Base-by-base conservation (phyloP, 1,284 basidiomycete species). In the Pisolithus thermaeus region DNA sequence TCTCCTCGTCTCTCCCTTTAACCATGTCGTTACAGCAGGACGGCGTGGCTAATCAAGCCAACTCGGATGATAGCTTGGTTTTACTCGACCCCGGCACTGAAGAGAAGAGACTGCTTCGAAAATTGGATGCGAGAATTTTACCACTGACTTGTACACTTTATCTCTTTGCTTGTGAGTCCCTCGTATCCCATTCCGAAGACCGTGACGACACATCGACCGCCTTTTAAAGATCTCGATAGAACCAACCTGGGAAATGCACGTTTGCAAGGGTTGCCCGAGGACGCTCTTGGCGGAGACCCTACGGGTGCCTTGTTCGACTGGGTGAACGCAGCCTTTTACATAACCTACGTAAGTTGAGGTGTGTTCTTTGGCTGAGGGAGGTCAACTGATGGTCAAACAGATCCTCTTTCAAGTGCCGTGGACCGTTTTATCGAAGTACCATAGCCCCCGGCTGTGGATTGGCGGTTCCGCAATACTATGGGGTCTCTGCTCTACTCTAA, bases 211-310 rank as follows among this genome's bases (percentile, higher is more conserved):
- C 44, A 16, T 9, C 25, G n/a, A 37, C 36, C 50, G 54, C 11
- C 18, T 47, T 25, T 46, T 18, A 18, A 56, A 88, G 85, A 81
- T 60, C 72, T 90, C 46, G 87, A 89, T 62, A 77, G 87, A 43
- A 81, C 83, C 2, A 90, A 89, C 59, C 61, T 90, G 39, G 87
- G 87, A 12, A 90, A 90, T 62, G 87, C 87, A 39, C 77, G 86
- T 42, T 69, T 90, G 37, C 86, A 86, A 65, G 83, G 83, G 2
- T 68, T 90, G 3, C 77, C 83, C 1, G 62, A 76, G 41, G 85
- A 88, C 56, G 67, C 75, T 11, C 76, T 90, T 4, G 73, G 74
- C 27, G 86, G 86, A 2, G 87, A 90, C 59, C 76, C 77, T 7
- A 82, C 79, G 0, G 87, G 87, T 2, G 58, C 73, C 16, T 68